Percentiles rank a stretch among this genome's conserved stretches.
phyloP scores from a whole-genome alignment of 2,329 filamentous ascomycete species.

The Aureobasidium zeae region DNA sequence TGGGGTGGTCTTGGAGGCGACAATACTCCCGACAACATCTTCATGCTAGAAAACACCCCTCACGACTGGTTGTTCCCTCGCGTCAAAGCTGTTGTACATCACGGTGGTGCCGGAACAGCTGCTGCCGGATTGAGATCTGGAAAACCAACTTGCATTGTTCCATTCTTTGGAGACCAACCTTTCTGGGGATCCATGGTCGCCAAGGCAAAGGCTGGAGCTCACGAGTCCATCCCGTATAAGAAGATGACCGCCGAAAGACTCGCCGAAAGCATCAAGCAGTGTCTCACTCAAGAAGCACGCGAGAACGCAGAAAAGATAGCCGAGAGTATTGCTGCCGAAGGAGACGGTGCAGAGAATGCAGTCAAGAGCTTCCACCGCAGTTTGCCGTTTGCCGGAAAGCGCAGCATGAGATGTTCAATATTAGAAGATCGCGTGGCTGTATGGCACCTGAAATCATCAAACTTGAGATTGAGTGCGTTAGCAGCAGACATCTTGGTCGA shows the following conservation, averaged over 20 bases:
- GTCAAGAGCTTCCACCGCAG: slow-evolving; percentile 57
- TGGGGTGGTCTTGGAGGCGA: slow-evolving; percentile 62
- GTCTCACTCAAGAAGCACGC: slow-evolving; percentile 52
- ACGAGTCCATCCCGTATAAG: slow-evolving; percentile 58
- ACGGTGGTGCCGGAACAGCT: slow-evolving; percentile 70
- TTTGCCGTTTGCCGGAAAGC: slow-evolving; percentile 38
- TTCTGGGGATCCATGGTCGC: slow-evolving; percentile 68
- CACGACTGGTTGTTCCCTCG: slow-evolving; percentile 69
- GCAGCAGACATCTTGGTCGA: slow-evolving; percentile 57
- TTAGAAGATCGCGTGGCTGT: slow-evolving; percentile 53
- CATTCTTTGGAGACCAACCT: slow-evolving; percentile 71
- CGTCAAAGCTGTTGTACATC: slow-evolving; percentile 59
- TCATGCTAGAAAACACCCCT: slow-evolving; percentile 63
- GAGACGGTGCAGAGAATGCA: slow-evolving; percentile 61
- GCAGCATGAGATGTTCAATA: slow-evolving; percentile 57
- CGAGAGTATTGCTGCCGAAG: slow-evolving; percentile 52
- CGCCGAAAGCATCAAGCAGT: slow-evolving; percentile 61
- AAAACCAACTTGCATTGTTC: slow-evolving; percentile 65
- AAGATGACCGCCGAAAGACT: slow-evolving; percentile 53
- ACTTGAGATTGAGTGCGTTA: slow-evolving; percentile 51
- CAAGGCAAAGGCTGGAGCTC: slow-evolving; percentile 54
- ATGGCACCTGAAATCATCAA: slow-evolving; percentile 56
- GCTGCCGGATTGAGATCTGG: slow-evolving; percentile 64
- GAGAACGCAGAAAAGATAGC: slow-evolving; percentile 52
- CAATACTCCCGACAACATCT: slow-evolving; percentile 53